These are phyloP conservation scores for Pseudonitzschia multistriata DNA, from an alignment of 108 stramenopile species.

Conservation along the genomic window DNA sequence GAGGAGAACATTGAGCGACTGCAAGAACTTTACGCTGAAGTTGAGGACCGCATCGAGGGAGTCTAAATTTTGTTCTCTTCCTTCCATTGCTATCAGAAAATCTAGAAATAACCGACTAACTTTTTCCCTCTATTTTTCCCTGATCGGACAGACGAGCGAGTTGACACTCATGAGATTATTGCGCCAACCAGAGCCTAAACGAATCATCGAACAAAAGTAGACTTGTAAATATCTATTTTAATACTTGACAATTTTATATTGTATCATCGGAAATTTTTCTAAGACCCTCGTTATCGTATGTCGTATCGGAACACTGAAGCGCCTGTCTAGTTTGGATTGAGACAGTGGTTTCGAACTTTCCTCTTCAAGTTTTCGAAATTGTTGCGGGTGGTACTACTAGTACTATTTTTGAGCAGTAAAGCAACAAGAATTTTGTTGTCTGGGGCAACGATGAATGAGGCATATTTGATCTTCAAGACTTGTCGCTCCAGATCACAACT, in stretches of 20 bases:
- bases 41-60: constrained; percentile 96
- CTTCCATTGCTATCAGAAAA: constrained; percentile 1
- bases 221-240: constrained; percentile 14
- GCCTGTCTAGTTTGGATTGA: too few species aligned
- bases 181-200: constrained; percentile 8
- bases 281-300: too few species aligned
- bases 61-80: constrained; percentile 52
- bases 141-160: constrained; percentile 9
- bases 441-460: too few species aligned
- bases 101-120: not conserved
- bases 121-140: not conserved
- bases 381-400: too few species aligned
- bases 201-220: constrained; percentile 8
- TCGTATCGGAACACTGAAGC: too few species aligned
- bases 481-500: too few species aligned
- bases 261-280: too few species aligned
- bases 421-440: too few species aligned
- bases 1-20: constrained; percentile 95
- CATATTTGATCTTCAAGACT: too few species aligned
- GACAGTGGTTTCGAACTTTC: too few species aligned
- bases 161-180: not conserved
- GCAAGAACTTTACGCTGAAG: constrained; percentile 95
- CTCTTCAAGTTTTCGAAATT: too few species aligned
- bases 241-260: not conserved
- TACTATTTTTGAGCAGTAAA: too few species aligned